Conservation (phyloP, 2,329 filamentous ascomycete genomes). For the Colletotrichum graminicola region DNA sequence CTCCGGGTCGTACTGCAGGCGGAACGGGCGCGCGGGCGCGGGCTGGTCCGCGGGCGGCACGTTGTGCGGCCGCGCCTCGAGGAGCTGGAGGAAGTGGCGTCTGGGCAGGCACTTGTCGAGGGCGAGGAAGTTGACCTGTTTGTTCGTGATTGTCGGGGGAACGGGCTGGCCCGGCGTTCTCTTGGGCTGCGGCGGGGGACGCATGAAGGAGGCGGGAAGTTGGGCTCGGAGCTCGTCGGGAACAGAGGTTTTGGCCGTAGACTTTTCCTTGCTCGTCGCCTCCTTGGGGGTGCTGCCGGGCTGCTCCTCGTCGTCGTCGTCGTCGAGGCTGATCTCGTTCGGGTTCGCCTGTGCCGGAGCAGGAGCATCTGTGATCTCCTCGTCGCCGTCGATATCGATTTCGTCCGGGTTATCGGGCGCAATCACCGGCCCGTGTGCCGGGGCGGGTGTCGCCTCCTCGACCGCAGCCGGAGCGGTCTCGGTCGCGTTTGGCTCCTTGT, state of each 20-base stretch:
- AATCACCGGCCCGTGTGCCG: conserved; percentile 14
- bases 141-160: conserved; percentile 81
- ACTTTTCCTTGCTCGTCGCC: conserved; percentile 18
- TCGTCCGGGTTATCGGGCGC: conserved; percentile 40
- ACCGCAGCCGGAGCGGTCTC: conserved; percentile 16
- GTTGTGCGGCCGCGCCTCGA: conserved; percentile 66
- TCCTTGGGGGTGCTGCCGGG: conserved; percentile 45
- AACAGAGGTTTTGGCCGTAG: conserved; percentile 54
- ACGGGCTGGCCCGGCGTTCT: conserved; percentile 70
- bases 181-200: conserved; percentile 51
- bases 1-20: conserved; percentile 87
- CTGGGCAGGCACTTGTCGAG: conserved; percentile 90
- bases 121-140: conserved; percentile 84
- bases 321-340: conserved; percentile 78
- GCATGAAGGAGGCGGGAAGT: conserved; percentile 80
- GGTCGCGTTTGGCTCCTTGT: conserved; percentile 48
- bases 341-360: conserved; percentile 59
- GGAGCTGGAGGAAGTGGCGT: conserved; percentile 84
- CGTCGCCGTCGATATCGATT: conserved; percentile 42
- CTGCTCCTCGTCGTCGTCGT: conserved; percentile 56
- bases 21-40: conserved; percentile 60
- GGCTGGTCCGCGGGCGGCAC: conserved; percentile 30
- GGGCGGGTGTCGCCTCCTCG: background rate
- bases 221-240: conserved; percentile 76
- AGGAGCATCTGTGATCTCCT: conserved; percentile 12